Percentiles rank a stretch among this genome's conserved stretches.
Evolutionary conservation across 441 rosid genomes (phyloP).

Genomic region (Eutrema salsugineum): DNA sequence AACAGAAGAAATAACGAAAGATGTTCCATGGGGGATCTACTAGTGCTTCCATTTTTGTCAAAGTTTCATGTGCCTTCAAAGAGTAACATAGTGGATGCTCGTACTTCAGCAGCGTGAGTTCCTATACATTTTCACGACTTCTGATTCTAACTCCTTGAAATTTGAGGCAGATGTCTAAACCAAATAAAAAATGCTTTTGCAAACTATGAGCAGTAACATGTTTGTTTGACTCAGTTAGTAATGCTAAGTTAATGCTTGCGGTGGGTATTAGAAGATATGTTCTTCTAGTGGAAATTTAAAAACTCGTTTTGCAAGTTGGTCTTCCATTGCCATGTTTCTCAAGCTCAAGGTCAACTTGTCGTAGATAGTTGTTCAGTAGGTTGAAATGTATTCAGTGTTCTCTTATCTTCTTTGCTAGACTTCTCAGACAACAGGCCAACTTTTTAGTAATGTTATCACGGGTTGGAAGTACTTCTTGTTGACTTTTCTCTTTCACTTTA

Average conservation of each 20-base stretch:
- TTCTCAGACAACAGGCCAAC: not conserved
- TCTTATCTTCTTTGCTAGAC: constrained; percentile 5
- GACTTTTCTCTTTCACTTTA: constrained; percentile 1
- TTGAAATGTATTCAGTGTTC: not conserved
- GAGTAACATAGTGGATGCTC: constrained; percentile 46
- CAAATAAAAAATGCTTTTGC: not conserved
- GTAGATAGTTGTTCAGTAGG: constrained; percentile 5
- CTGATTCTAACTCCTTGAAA: not conserved
- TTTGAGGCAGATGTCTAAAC: constrained; percentile 4
- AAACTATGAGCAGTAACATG: constrained; percentile 8
- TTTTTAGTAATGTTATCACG: not conserved
- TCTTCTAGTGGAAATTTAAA: not conserved
- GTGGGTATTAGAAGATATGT: not conserved
- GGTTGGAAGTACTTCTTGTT: constrained; percentile 7
- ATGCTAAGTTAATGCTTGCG: not conserved
- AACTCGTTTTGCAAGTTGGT: constrained; percentile 14
- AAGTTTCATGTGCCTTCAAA: constrained; percentile 62
- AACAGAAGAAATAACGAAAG: constrained; percentile 49
- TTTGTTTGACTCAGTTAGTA: not conserved
- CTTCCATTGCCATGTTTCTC: constrained; percentile 8
- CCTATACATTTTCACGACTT: constrained; percentile 19
- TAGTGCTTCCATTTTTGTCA: constrained; percentile 88
- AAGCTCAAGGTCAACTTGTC: constrained; percentile 2
- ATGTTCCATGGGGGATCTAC: constrained; percentile 66
- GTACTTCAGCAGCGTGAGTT: constrained; percentile 54